A percentile compares a stretch with the other conserved stretches of the same genome.
These are phyloP conservation scores for Salvia miltiorrhiza DNA, from an alignment of 257 asterid genomes.

Conservation along the genomic window DNA sequence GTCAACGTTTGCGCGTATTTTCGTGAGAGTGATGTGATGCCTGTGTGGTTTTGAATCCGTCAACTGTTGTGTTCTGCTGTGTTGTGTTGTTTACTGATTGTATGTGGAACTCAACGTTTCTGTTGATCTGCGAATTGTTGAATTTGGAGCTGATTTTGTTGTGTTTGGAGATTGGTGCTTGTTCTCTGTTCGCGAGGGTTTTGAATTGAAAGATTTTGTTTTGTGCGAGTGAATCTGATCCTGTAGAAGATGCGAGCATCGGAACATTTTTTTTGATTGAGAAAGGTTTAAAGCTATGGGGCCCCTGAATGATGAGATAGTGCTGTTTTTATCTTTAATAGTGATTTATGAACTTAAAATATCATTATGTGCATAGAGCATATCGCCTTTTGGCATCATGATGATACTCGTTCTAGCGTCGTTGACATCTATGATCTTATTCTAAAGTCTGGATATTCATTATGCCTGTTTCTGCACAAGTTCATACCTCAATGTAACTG, in stretches of 20 bases:
- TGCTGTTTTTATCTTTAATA: background rate
- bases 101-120: slow-evolving; percentile 20
- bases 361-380: background rate
- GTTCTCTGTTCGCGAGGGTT: slow-evolving; percentile 1
- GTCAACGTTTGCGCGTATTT: background rate
- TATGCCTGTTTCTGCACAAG: background rate
- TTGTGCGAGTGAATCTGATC: slow-evolving; percentile 11
- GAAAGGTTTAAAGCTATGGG: slow-evolving; percentile 6
- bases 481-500: background rate
- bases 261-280: slow-evolving; percentile 1
- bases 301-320: background rate
- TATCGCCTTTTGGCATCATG: slow-evolving; percentile 6
- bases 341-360: background rate
- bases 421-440: slow-evolving; percentile 2
- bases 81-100: background rate
- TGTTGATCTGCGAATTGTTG: slow-evolving; percentile 10
- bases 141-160: slow-evolving; percentile 14
- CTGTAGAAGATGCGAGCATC: slow-evolving; percentile 15
- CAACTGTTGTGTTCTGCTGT: background rate
- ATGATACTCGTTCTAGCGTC: background rate
- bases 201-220: background rate
- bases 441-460: background rate
- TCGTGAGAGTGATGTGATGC: background rate
- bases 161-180: background rate
- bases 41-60: slow-evolving; percentile 19